Conservation (phyloP, 192 early-diverging fungal genomes). For the Backusella luteola region DNA sequence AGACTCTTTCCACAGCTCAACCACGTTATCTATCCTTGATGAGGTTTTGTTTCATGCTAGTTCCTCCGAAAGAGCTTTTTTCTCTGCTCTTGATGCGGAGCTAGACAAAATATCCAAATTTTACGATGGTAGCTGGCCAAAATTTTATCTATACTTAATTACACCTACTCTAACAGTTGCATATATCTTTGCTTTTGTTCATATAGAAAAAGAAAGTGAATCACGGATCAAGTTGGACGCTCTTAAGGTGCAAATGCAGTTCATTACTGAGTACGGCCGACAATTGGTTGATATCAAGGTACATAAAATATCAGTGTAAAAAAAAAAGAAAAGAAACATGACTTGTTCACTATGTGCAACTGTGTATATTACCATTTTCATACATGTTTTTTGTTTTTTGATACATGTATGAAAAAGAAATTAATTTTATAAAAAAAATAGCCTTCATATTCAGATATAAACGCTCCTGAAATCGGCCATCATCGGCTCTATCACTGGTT, state of each 20-base stretch:
- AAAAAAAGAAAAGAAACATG: no score
- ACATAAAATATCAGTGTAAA: neutral
- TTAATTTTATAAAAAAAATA: neutral
- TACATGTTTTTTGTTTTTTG: no score
- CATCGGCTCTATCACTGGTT: slow-evolving; percentile 7
- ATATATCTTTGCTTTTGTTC: neutral
- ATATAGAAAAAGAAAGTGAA: slow-evolving; percentile 46
- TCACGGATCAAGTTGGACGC: slow-evolving; percentile 43
- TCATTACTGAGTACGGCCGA: slow-evolving; percentile 46
- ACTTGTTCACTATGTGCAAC: no score
- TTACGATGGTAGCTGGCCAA: slow-evolving; percentile 45
- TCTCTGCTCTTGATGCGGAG: slow-evolving; percentile 40
- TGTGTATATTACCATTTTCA: neutral
- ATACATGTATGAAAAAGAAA: neutral
- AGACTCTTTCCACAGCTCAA: slow-evolving; percentile 14
- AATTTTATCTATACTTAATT: neutral
- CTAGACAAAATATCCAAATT: slow-evolving; percentile 44
- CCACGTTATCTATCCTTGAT: slow-evolving; percentile 18
- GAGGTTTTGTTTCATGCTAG: slow-evolving; percentile 32
- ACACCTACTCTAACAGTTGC: neutral
- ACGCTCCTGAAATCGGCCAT: neutral
- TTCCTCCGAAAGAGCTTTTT: slow-evolving; percentile 38
- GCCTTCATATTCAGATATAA: neutral
- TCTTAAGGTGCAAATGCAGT: slow-evolving; percentile 43
- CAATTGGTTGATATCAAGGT: neutral